Percentiles rank a stretch among this genome's conserved stretches.
Conservation (phyloP, 2,329 filamentous ascomycete genomes). For the Colletotrichum shisoi region DNA sequence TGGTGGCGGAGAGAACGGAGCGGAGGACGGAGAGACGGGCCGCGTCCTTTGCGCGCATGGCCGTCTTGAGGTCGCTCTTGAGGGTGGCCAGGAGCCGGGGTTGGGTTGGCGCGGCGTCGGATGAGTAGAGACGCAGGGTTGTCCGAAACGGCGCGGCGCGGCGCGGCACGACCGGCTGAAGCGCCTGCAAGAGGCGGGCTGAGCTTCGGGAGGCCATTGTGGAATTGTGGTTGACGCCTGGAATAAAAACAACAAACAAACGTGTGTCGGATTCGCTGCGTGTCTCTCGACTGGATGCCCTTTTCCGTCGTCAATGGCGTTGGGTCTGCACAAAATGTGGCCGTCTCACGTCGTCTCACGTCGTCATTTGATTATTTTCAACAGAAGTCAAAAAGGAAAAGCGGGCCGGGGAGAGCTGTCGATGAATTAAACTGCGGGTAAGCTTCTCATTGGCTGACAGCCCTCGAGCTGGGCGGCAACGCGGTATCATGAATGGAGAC, state of each 20-base stretch:
- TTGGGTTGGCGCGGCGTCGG: constrained; percentile 47
- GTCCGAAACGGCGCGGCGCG: constrained; percentile 34
- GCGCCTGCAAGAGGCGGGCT: constrained; percentile 41
- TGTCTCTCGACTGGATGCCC: neutral
- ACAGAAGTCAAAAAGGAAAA: neutral
- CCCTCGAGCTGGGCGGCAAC: constrained; percentile 8
- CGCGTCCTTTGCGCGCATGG: constrained; percentile 71
- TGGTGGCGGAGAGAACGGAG: constrained; percentile 71
- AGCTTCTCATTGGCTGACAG: constrained; percentile 38
- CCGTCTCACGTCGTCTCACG: neutral
- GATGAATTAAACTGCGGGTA: constrained; percentile 9
- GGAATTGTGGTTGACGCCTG: constrained; percentile 5
- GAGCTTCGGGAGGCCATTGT: constrained; percentile 44
- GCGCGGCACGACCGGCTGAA: constrained; percentile 39
- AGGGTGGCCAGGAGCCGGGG: constrained; percentile 63
- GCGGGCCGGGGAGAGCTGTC: neutral
- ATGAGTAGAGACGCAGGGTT: constrained; percentile 40
- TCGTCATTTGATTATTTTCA: neutral
- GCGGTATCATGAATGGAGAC: neutral
- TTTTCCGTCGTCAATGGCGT: neutral
- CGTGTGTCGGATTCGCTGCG: neutral
- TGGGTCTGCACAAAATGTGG: neutral
- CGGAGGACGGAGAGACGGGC: constrained; percentile 74
- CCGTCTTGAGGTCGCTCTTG: constrained; percentile 69
- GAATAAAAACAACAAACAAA: too few species aligned